Base-by-base conservation (phyloP, 306 rosid species). In the Prunus salicina region DNA sequence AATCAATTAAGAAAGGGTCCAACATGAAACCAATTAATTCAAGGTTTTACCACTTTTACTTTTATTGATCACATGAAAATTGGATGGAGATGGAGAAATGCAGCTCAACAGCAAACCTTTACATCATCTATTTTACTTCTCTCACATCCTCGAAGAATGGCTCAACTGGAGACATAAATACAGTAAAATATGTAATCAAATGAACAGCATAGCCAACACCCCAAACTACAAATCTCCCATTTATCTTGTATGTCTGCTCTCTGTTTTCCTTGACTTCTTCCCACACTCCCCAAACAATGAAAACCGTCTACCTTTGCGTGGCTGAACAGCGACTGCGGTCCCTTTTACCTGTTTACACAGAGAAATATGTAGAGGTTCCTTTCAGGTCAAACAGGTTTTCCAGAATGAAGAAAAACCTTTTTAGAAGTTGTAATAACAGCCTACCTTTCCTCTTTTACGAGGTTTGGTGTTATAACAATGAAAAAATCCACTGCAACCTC, bases 231-330 rank as follows among this genome's bases (percentile, higher is more conserved):
- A 56, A 81, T 74, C 73, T 57, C 69, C 60, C 19, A 25, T 52
- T 83, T 79, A 84, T 82, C 86, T 87, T 76, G 80, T 82, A 3
- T 77, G 27, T 38, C 79, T 75, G 65, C 82, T 66, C 60, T 86
- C 92, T 24, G 63, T 83, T 74, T 82, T 95, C 90, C 77, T 87
- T 8, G 86, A 71, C 85, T 85, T 92, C 87, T 85, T 90, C 56
- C 88, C 93, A 78, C 97, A 95, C 71, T 87, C 97, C 51, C 97
- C 89, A 61, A 92, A 90, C 86, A 95, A 82, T 6, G 88, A 66
- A 78, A 82, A 86, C 64, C 73, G 75, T 76, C 92, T 89, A 43
- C 60, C 88, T 75, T 84, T 90, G 62, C 78, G 87, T 24, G 81
- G 72, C 78, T 89, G 83, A 77, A 80, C 90, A 32, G 86, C 90